phyloP scores from a whole-genome alignment of 352 stramenopile species.

The Phytophthora capsici region DNA sequence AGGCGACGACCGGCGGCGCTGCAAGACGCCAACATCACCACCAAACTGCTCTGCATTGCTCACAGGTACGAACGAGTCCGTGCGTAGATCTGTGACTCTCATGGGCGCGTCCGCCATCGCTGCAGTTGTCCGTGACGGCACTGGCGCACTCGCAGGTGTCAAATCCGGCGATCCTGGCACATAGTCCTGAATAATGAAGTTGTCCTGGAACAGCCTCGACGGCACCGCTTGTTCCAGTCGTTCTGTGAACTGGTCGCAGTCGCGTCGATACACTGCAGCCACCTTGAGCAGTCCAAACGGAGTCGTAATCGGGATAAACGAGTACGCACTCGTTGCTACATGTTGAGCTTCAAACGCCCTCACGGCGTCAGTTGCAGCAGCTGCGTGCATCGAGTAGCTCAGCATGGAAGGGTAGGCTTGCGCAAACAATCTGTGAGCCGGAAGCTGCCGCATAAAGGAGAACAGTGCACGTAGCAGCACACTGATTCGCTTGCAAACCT shows the following conservation, averaged over 20 bases:
- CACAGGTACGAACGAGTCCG: constrained; percentile 50
- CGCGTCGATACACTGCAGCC: constrained; percentile 63
- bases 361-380: constrained; percentile 22
- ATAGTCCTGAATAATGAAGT: constrained; percentile 89
- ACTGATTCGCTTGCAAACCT: constrained; percentile 82
- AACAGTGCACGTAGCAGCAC: constrained; percentile 77
- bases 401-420: constrained; percentile 73
- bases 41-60: constrained; percentile 37
- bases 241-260: constrained; percentile 58
- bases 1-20: constrained; percentile 48
- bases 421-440: constrained; percentile 69
- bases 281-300: constrained; percentile 82
- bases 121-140: constrained; percentile 7
- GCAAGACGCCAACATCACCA: constrained; percentile 17
- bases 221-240: constrained; percentile 39
- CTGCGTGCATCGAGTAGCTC: constrained; percentile 64
- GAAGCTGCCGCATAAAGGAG: constrained; percentile 79
- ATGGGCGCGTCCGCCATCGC: constrained; percentile 27
- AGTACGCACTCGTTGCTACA: constrained; percentile 65
- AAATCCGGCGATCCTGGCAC: constrained; percentile 71
- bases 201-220: constrained; percentile 70
- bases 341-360: constrained; percentile 45
- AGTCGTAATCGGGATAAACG: constrained; percentile 79
- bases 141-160: constrained; percentile 30
- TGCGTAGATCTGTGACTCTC: constrained; percentile 23